phyloP scores from a whole-genome alignment of 129 eudicot genomes.

The Chrysanthemum lavandulifolium region DNA sequence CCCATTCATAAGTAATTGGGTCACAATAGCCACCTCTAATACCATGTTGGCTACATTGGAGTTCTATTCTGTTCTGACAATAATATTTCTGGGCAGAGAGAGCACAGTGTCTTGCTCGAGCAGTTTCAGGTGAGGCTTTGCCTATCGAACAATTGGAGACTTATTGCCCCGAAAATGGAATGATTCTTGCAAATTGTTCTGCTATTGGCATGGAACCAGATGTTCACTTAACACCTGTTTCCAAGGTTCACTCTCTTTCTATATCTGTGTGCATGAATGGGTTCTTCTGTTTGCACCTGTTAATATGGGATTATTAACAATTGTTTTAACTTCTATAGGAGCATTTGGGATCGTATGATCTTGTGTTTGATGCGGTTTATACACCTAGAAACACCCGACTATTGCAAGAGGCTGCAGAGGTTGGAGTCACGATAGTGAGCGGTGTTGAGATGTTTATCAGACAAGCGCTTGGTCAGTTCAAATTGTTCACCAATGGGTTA shows the following conservation, averaged over 20 bases:
- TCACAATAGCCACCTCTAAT: neutral
- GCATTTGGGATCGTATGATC: constrained; percentile 58
- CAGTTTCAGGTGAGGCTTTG: constrained; percentile 83
- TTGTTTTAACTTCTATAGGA: constrained; percentile 33
- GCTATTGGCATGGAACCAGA: constrained; percentile 87
- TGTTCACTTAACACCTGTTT: constrained; percentile 59
- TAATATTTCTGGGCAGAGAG: constrained; percentile 40
- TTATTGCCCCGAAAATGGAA: constrained; percentile 65
- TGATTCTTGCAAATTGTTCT: constrained; percentile 87
- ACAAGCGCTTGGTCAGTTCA: constrained; percentile 81
- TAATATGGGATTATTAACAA: constrained; percentile 15
- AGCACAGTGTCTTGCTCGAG: constrained; percentile 72
- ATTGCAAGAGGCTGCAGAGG: constrained; percentile 69
- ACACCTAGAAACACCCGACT: constrained; percentile 83
- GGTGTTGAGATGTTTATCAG: constrained; percentile 89
- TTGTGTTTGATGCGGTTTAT: constrained; percentile 86
- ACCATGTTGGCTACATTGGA: neutral
- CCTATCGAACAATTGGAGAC: constrained; percentile 47
- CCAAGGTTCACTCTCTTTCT: constrained; percentile 52
- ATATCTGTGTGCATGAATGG: neutral
- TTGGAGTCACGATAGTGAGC: constrained; percentile 71
- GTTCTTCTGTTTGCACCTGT: neutral
- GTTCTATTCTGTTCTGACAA: constrained; percentile 17
- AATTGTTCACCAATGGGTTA: constrained; percentile 73
- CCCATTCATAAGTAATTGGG: too few species aligned